Conservation (phyloP, 768 basidiomycete species). For the Amanita muscaria region DNA sequence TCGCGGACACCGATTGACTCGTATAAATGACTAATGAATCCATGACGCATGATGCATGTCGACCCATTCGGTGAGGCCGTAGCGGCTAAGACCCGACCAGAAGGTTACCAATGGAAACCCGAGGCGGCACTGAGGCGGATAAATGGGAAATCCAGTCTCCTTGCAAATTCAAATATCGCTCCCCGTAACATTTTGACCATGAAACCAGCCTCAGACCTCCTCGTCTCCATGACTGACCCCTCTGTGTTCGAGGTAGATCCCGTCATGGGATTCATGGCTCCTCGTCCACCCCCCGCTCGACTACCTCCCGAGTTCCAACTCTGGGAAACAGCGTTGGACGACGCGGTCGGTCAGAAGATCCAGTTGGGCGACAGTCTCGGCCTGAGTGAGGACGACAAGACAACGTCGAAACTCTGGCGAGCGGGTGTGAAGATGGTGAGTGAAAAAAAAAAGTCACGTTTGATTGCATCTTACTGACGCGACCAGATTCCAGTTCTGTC, state of each 20-base stretch:
- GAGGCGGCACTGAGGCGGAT: not conserved
- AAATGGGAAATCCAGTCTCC: not conserved
- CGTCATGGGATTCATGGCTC: constrained; percentile 87
- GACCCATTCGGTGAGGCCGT: no score
- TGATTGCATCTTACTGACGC: not conserved
- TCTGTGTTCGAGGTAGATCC: constrained; percentile 83
- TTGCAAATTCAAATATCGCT: not conserved
- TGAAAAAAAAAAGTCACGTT: not conserved
- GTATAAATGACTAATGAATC: no score
- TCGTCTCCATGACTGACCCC: not conserved
- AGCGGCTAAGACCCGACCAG: constrained; percentile 1
- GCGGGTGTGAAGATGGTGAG: not conserved
- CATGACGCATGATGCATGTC: no score
- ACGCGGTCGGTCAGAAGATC: constrained; percentile 38
- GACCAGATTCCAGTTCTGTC: constrained; percentile 46
- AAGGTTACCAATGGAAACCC: not conserved
- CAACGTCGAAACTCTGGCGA: not conserved
- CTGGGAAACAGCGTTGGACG: constrained; percentile 63
- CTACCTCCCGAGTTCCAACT: constrained; percentile 54
- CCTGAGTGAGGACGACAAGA: not conserved
- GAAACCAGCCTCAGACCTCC: not conserved
- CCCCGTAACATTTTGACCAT: not conserved
- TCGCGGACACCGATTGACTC: no score
- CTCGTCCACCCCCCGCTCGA: constrained; percentile 55
- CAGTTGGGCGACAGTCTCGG: constrained; percentile 51